phyloP scores from a whole-genome alignment of 345 rosid species.

The Ceriops tagal region DNA sequence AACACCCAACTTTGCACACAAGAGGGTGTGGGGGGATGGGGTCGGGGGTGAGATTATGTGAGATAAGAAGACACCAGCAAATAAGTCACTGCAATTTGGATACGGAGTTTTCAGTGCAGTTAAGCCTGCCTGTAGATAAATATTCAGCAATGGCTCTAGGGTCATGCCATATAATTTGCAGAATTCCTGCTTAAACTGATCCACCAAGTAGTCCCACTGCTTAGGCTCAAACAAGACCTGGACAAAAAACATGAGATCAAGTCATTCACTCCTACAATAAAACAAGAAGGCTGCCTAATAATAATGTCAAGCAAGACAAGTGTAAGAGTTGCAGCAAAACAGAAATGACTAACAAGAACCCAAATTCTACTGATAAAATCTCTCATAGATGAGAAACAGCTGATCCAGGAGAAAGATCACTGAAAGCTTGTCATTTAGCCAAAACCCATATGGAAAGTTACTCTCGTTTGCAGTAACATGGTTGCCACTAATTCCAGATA shows the following conservation, averaged over 20 bases:
- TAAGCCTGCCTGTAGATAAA: slow-evolving; percentile 93
- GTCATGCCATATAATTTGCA: slow-evolving; percentile 97
- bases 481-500: not conserved
- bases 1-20: too few species aligned
- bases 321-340: not conserved
- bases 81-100: slow-evolving; percentile 31
- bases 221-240: slow-evolving; percentile 82
- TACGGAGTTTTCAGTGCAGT: slow-evolving; percentile 96
- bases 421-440: not conserved
- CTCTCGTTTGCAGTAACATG: not conserved
- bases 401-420: not conserved
- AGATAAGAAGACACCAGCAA: not conserved
- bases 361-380: not conserved
- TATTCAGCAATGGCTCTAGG: slow-evolving; percentile 79
- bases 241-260: slow-evolving; percentile 12
- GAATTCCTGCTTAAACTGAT: slow-evolving; percentile 88
- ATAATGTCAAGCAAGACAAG: not conserved
- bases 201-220: slow-evolving; percentile 92
- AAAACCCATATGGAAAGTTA: not conserved
- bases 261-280: slow-evolving; percentile 6
- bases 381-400: not conserved
- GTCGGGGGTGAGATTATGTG: too few species aligned
- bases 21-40: too few species aligned
- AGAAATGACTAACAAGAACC: not conserved
- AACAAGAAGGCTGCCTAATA: not conserved